These are phyloP conservation scores for Diaporthe helianthi DNA, from an alignment of 2,329 filamentous ascomycete species.

Conservation along the genomic window DNA sequence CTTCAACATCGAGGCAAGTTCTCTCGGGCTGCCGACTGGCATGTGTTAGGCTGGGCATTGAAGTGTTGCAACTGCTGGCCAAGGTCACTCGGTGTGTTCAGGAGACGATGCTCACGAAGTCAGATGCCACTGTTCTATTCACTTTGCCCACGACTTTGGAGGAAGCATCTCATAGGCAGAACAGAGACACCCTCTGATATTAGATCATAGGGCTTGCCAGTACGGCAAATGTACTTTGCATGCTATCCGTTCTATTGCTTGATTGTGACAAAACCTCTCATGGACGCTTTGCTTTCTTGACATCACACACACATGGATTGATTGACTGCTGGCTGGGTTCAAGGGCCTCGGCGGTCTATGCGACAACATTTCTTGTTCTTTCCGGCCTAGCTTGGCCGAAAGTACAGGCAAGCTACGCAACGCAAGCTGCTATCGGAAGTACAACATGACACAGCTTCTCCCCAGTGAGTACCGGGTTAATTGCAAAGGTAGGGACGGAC, in stretches of 20 bases:
- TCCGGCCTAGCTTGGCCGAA: no score
- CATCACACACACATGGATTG: no score
- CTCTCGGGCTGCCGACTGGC: conserved; percentile 24
- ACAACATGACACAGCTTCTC: neutral
- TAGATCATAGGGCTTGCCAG: conserved; percentile 35
- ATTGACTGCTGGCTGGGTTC: neutral
- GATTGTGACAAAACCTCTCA: neutral
- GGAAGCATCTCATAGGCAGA: conserved; percentile 35
- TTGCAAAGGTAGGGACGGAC: no score
- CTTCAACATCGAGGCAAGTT: conserved; percentile 33
- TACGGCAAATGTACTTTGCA: conserved; percentile 32
- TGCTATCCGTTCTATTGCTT: conserved; percentile 5
- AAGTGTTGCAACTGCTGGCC: conserved; percentile 9
- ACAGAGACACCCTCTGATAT: conserved; percentile 36
- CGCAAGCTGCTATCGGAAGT: no score
- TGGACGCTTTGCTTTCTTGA: neutral
- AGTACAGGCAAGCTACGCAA: no score
- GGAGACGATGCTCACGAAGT: conserved; percentile 29
- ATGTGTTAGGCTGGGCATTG: conserved; percentile 34
- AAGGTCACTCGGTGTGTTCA: conserved; percentile 23
- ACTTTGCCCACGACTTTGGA: conserved; percentile 34
- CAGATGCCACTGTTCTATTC: conserved; percentile 35
- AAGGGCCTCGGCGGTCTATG: no score
- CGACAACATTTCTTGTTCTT: no score
- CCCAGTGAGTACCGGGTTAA: no score